Conservation (phyloP, 2,329 filamentous ascomycete species). For the Ophiobolus disseminans region DNA sequence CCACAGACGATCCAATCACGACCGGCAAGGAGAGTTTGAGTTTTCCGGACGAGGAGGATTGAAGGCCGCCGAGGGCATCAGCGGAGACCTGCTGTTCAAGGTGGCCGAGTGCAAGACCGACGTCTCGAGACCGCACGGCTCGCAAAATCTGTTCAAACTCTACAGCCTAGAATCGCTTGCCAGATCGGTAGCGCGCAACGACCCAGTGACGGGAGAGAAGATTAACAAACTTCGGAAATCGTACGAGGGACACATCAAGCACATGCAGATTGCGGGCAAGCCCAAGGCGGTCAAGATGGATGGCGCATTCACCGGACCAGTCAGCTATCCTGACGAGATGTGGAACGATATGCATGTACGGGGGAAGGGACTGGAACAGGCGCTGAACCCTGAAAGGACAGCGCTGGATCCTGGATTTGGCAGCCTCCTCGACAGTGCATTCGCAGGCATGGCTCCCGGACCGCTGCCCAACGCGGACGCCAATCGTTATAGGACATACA, state of each 20-base stretch:
- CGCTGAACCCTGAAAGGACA: constrained; percentile 37
- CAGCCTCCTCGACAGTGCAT: constrained; percentile 49
- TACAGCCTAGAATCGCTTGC: constrained; percentile 65
- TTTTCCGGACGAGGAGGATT: constrained; percentile 35
- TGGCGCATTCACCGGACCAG: constrained; percentile 40
- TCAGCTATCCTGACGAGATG: constrained; percentile 51
- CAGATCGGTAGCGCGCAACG: constrained; percentile 64
- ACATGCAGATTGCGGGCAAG: constrained; percentile 56
- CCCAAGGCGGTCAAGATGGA: constrained; percentile 56
- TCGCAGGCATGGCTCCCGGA: constrained; percentile 52
- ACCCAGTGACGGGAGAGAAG: constrained; percentile 70
- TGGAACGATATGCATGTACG: constrained; percentile 49
- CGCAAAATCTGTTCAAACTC: constrained; percentile 65
- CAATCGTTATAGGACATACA: constrained; percentile 51
- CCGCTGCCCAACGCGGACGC: constrained; percentile 51
- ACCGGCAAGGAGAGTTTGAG: constrained; percentile 49
- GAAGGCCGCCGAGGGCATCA: constrained; percentile 39
- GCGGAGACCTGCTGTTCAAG: constrained; percentile 44
- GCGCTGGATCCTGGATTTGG: constrained; percentile 31
- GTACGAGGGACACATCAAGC: constrained; percentile 62
- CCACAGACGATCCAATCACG: constrained; percentile 55
- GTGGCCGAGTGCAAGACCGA: constrained; percentile 45
- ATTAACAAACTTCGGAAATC: constrained; percentile 67
- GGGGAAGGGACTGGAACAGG: constrained; percentile 50
- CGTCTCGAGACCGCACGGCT: constrained; percentile 62